Base-by-base conservation (phyloP, 2,329 filamentous ascomycete genomes). In the Pseudogymnoascus sp. region DNA sequence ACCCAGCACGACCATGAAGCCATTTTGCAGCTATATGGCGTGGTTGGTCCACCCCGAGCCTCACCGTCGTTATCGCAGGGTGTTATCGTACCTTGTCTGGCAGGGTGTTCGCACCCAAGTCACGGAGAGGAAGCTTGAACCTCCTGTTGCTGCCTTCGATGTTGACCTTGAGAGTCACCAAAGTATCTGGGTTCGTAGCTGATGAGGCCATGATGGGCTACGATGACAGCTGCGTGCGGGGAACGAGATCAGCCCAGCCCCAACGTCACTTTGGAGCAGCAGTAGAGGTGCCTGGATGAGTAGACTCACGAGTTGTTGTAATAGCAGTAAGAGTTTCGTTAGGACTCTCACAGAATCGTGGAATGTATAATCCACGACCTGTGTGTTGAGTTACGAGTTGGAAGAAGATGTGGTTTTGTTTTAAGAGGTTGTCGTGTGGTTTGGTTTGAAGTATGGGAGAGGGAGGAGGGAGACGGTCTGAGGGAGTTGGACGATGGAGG, bases 101-200 rank as follows among this genome's bases (percentile, higher is more conserved):
- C 40, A 99, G 84, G 57, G 86, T 82, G 67, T 79, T 80, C 60
- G 89, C 85, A 67, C 85, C 86, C 64, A 97, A 86, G 69, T 97
- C 93, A 74, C 87, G 86, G 73, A 97, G 83, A 63, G 91, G 89
- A 68, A 97, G 83, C 83, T 96, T 97, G 80, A 96, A 90, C 71
- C 92, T 89, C 72, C 89, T 87, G 71, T 87, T 89, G 71, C 78
- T 80, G 65, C 90, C 90, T 73, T 92, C 86, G 72, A 89, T 86
- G 72, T 85, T 84, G 73, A 96, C 83, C 81, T 97, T 97, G 78
- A 97, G 80, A 68, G 89, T 91, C 59, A 61, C 89, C 68, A 85
- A 79, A 62, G 89, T 91, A 67, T 92, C 89, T 63, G 85, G 83
- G 62, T 73, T 72, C 6, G 71, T 69, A 26, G 71, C 63, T 11